Evolutionary conservation across 1,139 yeast species (phyloP).

Genomic region (Candida tropicalis): DNA sequence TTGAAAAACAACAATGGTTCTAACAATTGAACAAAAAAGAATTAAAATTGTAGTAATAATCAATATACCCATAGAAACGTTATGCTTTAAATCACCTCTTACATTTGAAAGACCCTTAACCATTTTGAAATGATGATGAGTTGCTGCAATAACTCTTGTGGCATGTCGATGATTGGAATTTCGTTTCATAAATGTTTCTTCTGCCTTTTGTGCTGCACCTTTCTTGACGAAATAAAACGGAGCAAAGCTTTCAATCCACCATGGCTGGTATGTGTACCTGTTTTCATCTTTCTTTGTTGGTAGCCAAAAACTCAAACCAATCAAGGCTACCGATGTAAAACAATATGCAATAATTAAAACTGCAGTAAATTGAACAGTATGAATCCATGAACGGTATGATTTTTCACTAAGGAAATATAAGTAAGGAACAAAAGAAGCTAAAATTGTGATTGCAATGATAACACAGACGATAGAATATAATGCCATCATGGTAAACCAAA

Average conservation of each 20-base stretch:
- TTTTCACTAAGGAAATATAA: constrained; percentile 27
- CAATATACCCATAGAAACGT: constrained; percentile 35
- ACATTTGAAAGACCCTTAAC: constrained; percentile 43
- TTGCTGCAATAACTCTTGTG: constrained; percentile 46
- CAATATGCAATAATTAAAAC: constrained; percentile 37
- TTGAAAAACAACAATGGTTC: constrained; percentile 38
- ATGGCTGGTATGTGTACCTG: constrained; percentile 48
- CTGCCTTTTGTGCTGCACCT: constrained; percentile 43
- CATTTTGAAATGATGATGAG: constrained; percentile 43
- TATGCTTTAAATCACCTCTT: constrained; percentile 43
- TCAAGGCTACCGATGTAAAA: constrained; percentile 37
- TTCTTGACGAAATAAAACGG: constrained; percentile 44
- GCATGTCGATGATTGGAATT: constrained; percentile 48
- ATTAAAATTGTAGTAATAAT: constrained; percentile 36
- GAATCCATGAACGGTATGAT: constrained; percentile 27
- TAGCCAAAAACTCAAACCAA: constrained; percentile 42
- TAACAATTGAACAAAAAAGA: constrained; percentile 32
- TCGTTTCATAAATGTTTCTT: constrained; percentile 45
- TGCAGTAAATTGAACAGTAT: constrained; percentile 33
- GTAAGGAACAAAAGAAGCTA: constrained; percentile 40
- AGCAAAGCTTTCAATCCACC: constrained; percentile 50
- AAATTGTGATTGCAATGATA: constrained; percentile 35
- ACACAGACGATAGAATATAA: constrained; percentile 34
- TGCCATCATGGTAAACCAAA: constrained; percentile 37
- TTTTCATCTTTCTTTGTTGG: constrained; percentile 49